Percentiles rank a stretch among this genome's conserved stretches.
Conservation (phyloP, 768 basidiomycete genomes). For the Auricularia sp. region DNA sequence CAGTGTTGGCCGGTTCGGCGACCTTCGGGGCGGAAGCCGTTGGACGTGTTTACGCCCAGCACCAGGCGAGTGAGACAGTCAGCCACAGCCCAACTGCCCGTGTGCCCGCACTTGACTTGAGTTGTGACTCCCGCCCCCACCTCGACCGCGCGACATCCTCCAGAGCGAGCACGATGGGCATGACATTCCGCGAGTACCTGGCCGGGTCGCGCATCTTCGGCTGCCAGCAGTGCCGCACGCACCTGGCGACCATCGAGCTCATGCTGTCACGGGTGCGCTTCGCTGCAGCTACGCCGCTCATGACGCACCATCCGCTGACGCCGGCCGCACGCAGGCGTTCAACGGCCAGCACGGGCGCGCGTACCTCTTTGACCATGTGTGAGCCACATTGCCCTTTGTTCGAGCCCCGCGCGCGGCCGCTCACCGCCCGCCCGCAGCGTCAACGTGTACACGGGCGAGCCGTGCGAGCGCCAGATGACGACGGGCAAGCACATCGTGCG, state of each 20-base stretch:
- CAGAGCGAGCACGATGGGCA: conserved; percentile 51
- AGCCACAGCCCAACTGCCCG: no score
- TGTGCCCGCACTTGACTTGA: neutral
- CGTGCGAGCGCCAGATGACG: conserved; percentile 90
- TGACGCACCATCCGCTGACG: conserved; percentile 3
- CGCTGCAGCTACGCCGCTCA: neutral
- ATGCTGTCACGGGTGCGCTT: conserved; percentile 77
- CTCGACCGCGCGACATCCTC: neutral
- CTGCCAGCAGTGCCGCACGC: conserved; percentile 77
- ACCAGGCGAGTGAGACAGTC: no score
- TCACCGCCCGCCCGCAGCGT: conserved; percentile 42
- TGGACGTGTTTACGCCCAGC: no score
- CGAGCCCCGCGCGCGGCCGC: neutral
- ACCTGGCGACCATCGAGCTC: conserved; percentile 82
- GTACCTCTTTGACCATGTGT: conserved; percentile 92
- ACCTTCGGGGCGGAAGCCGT: no score
- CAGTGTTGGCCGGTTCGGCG: no score
- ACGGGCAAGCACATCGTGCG: conserved; percentile 94
- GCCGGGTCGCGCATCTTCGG: conserved; percentile 80
- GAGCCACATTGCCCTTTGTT: conserved; percentile 24
- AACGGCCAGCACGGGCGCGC: conserved; percentile 95
- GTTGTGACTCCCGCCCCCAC: neutral
- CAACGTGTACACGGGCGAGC: conserved; percentile 83
- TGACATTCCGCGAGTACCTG: conserved; percentile 83
- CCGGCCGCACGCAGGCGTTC: conserved; percentile 58